phyloP scores from a whole-genome alignment of 371 early-diverging fungal genomes.

The Rhizopus delemar region DNA sequence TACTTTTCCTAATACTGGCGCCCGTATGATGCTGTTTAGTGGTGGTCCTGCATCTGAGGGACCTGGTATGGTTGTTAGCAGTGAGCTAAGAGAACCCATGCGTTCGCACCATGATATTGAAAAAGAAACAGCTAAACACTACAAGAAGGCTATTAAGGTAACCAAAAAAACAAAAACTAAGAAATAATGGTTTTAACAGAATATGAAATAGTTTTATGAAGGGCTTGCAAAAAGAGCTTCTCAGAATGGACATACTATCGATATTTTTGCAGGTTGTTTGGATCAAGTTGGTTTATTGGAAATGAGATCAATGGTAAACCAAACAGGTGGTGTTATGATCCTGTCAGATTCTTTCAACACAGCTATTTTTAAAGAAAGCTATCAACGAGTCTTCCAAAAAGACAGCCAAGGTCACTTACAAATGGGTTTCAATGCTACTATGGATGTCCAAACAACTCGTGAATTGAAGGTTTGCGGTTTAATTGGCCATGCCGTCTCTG shows the following conservation, averaged over 20 bases:
- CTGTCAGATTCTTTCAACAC: constrained; percentile 97
- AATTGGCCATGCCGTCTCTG: constrained; percentile 93
- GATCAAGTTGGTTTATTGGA: constrained; percentile 84
- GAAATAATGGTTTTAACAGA: neutral
- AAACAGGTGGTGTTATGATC: constrained; percentile 95
- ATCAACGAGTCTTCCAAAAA: constrained; percentile 90
- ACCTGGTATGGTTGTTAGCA: constrained; percentile 95
- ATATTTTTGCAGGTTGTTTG: constrained; percentile 56
- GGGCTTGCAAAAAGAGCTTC: constrained; percentile 87
- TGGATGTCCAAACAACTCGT: constrained; percentile 94
- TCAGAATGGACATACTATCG: constrained; percentile 54
- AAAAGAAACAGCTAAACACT: constrained; percentile 91
- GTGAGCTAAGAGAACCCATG: constrained; percentile 92
- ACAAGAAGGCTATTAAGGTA: constrained; percentile 88
- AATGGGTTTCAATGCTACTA: constrained; percentile 97
- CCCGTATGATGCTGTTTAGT: constrained; percentile 94
- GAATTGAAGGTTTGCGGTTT: constrained; percentile 95
- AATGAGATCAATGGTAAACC: constrained; percentile 93
- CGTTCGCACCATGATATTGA: constrained; percentile 97
- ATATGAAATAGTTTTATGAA: constrained; percentile 82
- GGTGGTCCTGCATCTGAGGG: constrained; percentile 99
- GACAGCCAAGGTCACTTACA: constrained; percentile 85
- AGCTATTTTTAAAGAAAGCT: constrained; percentile 95
- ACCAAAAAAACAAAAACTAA: neutral
- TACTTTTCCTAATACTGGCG: constrained; percentile 92